phyloP scores from a whole-genome alignment of 768 basidiomycete species.

The Mycena epipterygia region DNA sequence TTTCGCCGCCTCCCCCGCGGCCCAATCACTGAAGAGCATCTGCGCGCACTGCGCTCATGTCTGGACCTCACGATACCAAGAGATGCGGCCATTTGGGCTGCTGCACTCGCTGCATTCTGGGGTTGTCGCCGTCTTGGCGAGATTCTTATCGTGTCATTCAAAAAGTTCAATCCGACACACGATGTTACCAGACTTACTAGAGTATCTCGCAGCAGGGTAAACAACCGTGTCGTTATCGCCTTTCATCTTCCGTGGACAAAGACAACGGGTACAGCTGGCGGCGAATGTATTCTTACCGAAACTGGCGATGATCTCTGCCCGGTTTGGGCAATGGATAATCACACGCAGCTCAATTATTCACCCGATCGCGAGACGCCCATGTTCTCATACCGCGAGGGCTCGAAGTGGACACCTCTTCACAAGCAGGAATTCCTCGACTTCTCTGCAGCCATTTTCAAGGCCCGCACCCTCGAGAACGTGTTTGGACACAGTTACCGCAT shows the following conservation, averaged over 20 bases:
- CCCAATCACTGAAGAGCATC: constrained; percentile 26
- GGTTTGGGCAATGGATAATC: constrained; percentile 34
- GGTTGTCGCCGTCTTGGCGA: constrained; percentile 31
- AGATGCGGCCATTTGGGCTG: constrained; percentile 33
- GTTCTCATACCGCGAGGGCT: not conserved
- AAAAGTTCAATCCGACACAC: not conserved
- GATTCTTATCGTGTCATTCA: not conserved
- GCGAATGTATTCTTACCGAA: constrained; percentile 27
- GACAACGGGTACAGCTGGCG: constrained; percentile 9
- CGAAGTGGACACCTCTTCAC: not conserved
- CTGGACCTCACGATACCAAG: constrained; percentile 3
- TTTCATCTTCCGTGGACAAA: constrained; percentile 40
- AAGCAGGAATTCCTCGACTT: constrained; percentile 7
- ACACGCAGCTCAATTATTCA: constrained; percentile 17
- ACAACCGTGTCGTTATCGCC: not conserved
- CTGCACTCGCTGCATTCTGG: constrained; percentile 32
- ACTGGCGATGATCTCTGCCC: constrained; percentile 34
- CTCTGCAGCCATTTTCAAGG: not conserved
- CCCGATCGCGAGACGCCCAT: constrained; percentile 8
- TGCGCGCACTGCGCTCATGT: constrained; percentile 12
- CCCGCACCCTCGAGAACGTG: not conserved
- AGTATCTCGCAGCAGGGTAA: not conserved
- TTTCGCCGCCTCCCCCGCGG: constrained; percentile 27
- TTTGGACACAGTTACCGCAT: constrained; percentile 29
- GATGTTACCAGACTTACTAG: constrained; percentile 6